phyloP scores from a whole-genome alignment of 768 basidiomycete species.

The Auricularia cornea region DNA sequence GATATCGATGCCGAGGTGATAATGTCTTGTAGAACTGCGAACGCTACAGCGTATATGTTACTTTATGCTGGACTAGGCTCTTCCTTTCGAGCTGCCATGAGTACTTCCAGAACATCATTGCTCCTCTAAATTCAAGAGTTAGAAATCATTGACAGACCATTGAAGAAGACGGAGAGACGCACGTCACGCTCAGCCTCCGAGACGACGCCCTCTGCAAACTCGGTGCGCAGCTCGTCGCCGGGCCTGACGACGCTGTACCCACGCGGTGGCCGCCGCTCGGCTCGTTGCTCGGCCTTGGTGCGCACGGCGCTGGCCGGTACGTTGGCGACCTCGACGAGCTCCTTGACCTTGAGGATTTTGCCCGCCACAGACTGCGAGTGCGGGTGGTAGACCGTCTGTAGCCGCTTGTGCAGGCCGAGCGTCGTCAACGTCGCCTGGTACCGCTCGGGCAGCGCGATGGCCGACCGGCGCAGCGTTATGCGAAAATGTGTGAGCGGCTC shows the following conservation, averaged over 20 bases:
- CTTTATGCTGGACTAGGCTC: too few species aligned
- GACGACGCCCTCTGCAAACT: neutral
- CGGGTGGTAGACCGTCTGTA: slow-evolving; percentile 77
- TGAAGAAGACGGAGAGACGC: neutral
- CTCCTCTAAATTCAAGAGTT: too few species aligned
- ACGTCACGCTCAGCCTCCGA: neutral
- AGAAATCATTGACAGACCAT: too few species aligned
- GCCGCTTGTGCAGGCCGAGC: slow-evolving; percentile 73
- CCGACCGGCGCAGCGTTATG: slow-evolving; percentile 82
- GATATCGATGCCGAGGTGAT: too few species aligned
- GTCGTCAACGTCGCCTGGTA: slow-evolving; percentile 69
- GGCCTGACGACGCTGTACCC: slow-evolving; percentile 37
- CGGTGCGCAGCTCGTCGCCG: neutral
- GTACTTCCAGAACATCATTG: too few species aligned
- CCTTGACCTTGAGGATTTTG: slow-evolving; percentile 81
- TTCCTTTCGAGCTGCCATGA: too few species aligned
- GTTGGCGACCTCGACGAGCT: slow-evolving; percentile 82
- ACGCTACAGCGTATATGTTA: too few species aligned
- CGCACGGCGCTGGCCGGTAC: slow-evolving; percentile 60
- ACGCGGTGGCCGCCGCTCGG: slow-evolving; percentile 54
- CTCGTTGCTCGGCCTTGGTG: slow-evolving; percentile 60
- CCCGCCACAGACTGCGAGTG: slow-evolving; percentile 71
- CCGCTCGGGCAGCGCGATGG: slow-evolving; percentile 68
- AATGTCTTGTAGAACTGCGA: too few species aligned
- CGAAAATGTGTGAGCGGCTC: slow-evolving; percentile 60